Percentiles rank a stretch among this genome's conserved stretches.
Conservation (phyloP, 202 grass and related monocot species). For the Carex sylvatica region DNA sequence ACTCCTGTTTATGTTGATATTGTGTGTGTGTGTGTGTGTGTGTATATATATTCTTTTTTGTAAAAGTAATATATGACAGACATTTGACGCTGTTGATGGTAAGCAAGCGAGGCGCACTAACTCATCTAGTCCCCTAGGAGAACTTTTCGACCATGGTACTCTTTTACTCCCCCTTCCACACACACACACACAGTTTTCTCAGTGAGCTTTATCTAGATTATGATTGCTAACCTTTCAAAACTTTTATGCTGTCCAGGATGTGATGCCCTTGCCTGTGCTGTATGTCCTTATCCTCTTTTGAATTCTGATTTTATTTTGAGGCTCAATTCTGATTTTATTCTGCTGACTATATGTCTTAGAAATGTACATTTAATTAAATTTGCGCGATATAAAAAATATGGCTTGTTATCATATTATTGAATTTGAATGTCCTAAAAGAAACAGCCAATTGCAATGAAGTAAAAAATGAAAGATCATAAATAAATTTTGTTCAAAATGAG, state of each 20-base stretch:
- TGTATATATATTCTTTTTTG: background rate
- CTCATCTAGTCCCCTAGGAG: slow-evolving; percentile 98
- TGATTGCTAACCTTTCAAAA: slow-evolving; percentile 17
- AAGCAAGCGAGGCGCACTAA: slow-evolving; percentile 99
- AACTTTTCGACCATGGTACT: slow-evolving; percentile 99
- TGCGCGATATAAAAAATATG: background rate
- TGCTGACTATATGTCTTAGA: background rate
- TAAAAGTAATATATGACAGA: slow-evolving; percentile 51
- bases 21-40: background rate
- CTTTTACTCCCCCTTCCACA: background rate
- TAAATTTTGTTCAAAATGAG: background rate
- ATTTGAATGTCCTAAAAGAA: slow-evolving; percentile 1
- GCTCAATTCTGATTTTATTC: background rate
- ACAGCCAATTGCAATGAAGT: background rate
- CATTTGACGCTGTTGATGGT: slow-evolving; percentile 99
- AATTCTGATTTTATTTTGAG: slow-evolving; percentile 12
- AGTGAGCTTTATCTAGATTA: background rate
- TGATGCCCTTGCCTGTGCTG: slow-evolving; percentile 97
- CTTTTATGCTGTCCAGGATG: slow-evolving; percentile 63
- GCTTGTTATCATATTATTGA: background rate
- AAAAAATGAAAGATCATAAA: background rate
- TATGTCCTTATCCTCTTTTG: slow-evolving; percentile 44
- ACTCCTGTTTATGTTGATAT: slow-evolving; percentile 6
- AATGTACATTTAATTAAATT: background rate
- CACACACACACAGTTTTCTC: background rate